These are phyloP conservation scores for Penicillium sumatraense DNA, from an alignment of 2,329 filamentous ascomycete species.

Conservation along the genomic window DNA sequence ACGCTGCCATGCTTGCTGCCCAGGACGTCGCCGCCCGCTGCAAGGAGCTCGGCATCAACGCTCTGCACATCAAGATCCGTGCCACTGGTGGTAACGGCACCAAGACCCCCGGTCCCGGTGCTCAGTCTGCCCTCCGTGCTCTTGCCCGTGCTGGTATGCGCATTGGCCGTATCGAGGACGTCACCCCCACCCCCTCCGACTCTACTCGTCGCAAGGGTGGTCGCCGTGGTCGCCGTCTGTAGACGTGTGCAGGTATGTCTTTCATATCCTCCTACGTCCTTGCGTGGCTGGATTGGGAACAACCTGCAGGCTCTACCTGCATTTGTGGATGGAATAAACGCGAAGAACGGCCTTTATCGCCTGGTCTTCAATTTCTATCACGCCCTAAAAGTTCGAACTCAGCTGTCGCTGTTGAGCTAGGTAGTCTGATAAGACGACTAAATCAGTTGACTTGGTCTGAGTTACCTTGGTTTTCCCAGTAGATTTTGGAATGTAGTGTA, in stretches of 20 bases:
- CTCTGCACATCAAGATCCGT: slow-evolving; percentile 99
- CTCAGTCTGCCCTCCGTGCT: slow-evolving; percentile 97
- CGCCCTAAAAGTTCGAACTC: slow-evolving; percentile 38
- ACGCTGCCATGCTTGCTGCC: slow-evolving; percentile 99
- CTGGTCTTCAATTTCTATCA: slow-evolving; percentile 55
- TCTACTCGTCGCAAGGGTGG: slow-evolving; percentile 99
- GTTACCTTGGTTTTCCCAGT: slow-evolving; percentile 1
- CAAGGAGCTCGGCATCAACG: slow-evolving; percentile 85
- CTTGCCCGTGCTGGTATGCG: slow-evolving; percentile 99
- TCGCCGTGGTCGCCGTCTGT: slow-evolving; percentile 99
- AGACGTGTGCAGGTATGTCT: slow-evolving; percentile 54
- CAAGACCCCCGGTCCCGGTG: slow-evolving; percentile 99
- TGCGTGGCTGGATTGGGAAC: slow-evolving; percentile 40
- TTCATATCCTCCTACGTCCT: slow-evolving; percentile 34
- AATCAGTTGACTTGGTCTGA: slow-evolving; percentile 30
- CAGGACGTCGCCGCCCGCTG: slow-evolving; percentile 95
- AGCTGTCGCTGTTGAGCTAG: slow-evolving; percentile 28
- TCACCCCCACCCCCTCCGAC: slow-evolving; percentile 98
- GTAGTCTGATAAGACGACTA: slow-evolving; percentile 26
- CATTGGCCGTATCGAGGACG: slow-evolving; percentile 99
- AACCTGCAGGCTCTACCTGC: slow-evolving; percentile 39
- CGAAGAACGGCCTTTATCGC: slow-evolving; percentile 57
- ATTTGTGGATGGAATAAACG: slow-evolving; percentile 56
- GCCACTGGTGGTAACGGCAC: slow-evolving; percentile 99
- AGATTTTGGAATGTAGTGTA: background rate